These are phyloP conservation scores for Sherardia arvensis DNA, from an alignment of 257 asterid genomes.

Conservation along the genomic window DNA sequence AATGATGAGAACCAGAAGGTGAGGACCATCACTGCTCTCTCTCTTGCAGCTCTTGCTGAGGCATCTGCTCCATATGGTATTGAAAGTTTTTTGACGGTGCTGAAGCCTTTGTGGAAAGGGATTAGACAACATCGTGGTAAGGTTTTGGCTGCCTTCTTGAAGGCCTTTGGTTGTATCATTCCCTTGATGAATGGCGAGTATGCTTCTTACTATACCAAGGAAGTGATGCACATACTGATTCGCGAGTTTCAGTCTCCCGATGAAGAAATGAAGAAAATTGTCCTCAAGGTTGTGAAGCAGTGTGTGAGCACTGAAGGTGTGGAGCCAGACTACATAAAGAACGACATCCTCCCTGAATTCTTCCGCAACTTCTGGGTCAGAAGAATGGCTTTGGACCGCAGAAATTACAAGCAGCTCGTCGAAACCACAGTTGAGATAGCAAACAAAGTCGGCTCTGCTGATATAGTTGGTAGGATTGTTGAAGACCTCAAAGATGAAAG, in stretches of 20 bases:
- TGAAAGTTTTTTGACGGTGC: conserved; percentile 83
- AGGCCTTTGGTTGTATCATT: conserved; percentile 86
- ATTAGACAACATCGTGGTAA: conserved; percentile 88
- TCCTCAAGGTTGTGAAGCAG: conserved; percentile 88
- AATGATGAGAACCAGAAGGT: conserved; percentile 94
- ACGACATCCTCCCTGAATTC: conserved; percentile 84
- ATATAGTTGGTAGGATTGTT: conserved; percentile 76
- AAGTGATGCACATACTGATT: conserved; percentile 78
- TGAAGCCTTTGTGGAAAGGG: conserved; percentile 93
- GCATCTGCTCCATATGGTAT: conserved; percentile 95
- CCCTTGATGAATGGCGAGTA: conserved; percentile 92
- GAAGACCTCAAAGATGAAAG: conserved; percentile 89
- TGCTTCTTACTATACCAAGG: conserved; percentile 87
- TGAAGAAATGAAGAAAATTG: conserved; percentile 95
- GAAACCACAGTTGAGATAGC: conserved; percentile 92
- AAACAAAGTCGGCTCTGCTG: conserved; percentile 85
- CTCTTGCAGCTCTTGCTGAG: conserved; percentile 95
- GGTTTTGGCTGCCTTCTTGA: conserved; percentile 85
- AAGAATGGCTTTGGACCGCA: conserved; percentile 88
- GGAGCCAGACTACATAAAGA: conserved; percentile 71
- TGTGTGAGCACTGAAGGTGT: conserved; percentile 96
- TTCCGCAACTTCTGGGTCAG: conserved; percentile 90
- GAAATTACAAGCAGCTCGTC: conserved; percentile 81
- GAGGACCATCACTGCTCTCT: conserved; percentile 77
- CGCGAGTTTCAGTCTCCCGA: conserved; percentile 95